Evolutionary conservation across 352 stramenopile species (phyloP), one percentile per base, ranked within the genome.

Genomic region (Phytophthora citrophthora): DNA sequence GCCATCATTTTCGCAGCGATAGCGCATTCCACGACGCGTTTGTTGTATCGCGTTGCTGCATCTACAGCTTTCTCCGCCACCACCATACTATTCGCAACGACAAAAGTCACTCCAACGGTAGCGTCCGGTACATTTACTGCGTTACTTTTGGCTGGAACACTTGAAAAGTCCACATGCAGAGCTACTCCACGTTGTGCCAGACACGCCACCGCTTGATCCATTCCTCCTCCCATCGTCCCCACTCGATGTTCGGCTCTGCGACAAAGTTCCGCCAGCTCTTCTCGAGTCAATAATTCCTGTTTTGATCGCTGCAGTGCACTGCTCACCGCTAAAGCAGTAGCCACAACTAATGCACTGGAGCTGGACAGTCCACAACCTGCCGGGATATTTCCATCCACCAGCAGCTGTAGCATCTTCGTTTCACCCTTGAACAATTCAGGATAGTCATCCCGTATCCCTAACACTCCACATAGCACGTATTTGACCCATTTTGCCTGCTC

Each of bases 261-360:
- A 58, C 85, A 89, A 1, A 76, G 45, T 6, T 91, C 72, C 3
- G 84, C 89, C 13, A 96, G 54, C 27, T 82, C 67, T 9, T 52
- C 44, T 47, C 78, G 65, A 12, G 44, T 74, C 3, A 78, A 61
- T 5, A 70, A 5, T 13, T 54, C 12, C 15, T 45, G 40, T n/a
- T 18, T 20, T 7, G 56, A n/a, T 34, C 38, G 15, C 29, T 65
- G 13, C 43, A 79, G 49, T 41, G 55, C 47, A 0, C 57, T 49
- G 13, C 47, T 57, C 10, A 70, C 74, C 1, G 77, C 83, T 26
- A 95, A 63, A 3, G 84, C 75, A 6, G 77, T 68, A 0, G 84
- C 84, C 10, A 95, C 87, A 4, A 95, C 87, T 26, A 96, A 51
- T 1, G 87, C 89, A 50, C 83, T 94, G 39, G 86, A 95, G 63